Base-by-base conservation (phyloP, 1,139 yeast species). In the Kodamaea derodonti region DNA sequence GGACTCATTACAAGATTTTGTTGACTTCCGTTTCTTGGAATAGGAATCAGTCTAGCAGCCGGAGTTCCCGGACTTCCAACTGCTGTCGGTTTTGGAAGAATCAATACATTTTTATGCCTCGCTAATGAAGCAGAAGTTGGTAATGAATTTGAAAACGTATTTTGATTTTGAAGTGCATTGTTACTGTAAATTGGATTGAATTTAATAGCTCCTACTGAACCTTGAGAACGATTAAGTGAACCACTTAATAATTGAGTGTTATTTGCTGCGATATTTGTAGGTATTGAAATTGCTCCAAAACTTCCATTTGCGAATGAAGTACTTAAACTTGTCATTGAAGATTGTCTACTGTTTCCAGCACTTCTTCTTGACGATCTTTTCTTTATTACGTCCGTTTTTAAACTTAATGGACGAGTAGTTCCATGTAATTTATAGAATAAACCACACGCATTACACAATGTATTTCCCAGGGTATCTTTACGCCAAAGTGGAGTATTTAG, bases 381-480 rank as follows among this genome's bases (percentile, higher is more conserved):
- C 53, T 84, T 84, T 43, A 86, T 84, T 30, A 84, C 80, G 38
- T 73, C 69, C 47, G 83, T 72, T 46, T 83, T 83, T 84, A 84
- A 74, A 40, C 76, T 76, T 13, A 80, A 79, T 2, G 95, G 95
- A 32, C 95, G 69, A 49, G 83, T 90, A 28, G 72, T 68, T 1
- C 92, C 92, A 51, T 85, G 95, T 30, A 86, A 71, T 39, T 83
- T 66, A 55, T 76, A 82, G 56, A 86, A 86, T 27, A 86, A 64
- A 1, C 95, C 95, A 61, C 95, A 85, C 1, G 95, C 95, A 52
- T 86, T 86, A 64, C 95, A 86, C 24, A 85, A 84, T 24, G 92
- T 81, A 46, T 82, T 78, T 1, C 95, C 95, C 5, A 69, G 72
- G 40, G 80, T 87, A 49, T 85, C 90, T 45, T 95, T 65, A 51